Evolutionary conservation across 2,329 filamentous ascomycete genomes (phyloP).

Genomic region (Botryotinia convoluta): DNA sequence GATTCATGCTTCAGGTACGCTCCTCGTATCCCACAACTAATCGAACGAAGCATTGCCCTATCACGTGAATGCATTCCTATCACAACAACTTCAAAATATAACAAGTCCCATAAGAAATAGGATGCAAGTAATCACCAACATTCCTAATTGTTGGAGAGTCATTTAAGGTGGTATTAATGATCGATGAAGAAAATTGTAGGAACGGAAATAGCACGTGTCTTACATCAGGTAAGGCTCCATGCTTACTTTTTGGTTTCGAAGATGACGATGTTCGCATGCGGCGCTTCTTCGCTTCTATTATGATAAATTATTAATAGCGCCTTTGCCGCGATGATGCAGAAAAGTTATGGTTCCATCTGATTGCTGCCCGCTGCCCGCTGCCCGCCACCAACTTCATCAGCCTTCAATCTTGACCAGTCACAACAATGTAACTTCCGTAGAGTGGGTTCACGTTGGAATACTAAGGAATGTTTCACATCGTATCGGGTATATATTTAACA

Average conservation of each 20-base stretch:
- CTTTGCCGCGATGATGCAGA: not conserved
- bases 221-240: conserved; percentile 9
- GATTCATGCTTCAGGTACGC: not conserved
- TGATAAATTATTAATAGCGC: not conserved
- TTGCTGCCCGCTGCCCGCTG: not conserved
- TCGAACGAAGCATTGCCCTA: not conserved
- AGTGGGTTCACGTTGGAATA: not conserved
- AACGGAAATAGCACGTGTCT: conserved; percentile 12
- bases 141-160: not conserved
- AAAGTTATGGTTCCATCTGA: not conserved
- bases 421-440: not conserved
- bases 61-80: not conserved
- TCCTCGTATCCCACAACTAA: not conserved
- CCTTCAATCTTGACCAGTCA: not conserved
- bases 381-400: conserved; percentile 5
- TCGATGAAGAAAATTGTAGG: not conserved
- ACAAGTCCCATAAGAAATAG: not conserved
- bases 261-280: not conserved
- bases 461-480: not conserved
- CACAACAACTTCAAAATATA: not conserved
- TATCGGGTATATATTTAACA: not conserved
- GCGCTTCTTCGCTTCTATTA: not conserved
- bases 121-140: not conserved
- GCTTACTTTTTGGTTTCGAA: conserved; percentile 4
- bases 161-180: not conserved